phyloP scores from a whole-genome alignment of 2,329 filamentous ascomycete genomes.

The Alternaria triticimaculans region DNA sequence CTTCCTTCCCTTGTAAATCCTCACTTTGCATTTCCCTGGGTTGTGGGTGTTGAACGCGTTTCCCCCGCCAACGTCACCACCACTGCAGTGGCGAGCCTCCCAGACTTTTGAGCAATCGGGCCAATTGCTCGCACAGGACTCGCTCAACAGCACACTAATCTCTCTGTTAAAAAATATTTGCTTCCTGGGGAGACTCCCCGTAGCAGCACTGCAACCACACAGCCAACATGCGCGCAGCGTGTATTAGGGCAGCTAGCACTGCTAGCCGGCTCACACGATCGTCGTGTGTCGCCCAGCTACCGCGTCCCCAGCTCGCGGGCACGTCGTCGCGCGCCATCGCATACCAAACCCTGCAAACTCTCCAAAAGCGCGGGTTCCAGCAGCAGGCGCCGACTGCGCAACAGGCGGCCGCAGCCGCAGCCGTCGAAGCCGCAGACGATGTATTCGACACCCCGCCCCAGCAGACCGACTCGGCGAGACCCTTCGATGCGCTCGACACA shows the following conservation, averaged over 20 bases:
- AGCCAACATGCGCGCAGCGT: slow-evolving; percentile 40
- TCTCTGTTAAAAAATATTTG: background rate
- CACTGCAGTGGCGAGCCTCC: slow-evolving; percentile 1
- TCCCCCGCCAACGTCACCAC: background rate
- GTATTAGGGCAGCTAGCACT: slow-evolving; percentile 41
- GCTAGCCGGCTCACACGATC: slow-evolving; percentile 35
- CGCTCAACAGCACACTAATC: background rate
- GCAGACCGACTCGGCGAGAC: slow-evolving; percentile 22
- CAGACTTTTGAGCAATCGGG: background rate
- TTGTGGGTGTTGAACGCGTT: background rate
- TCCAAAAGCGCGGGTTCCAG: slow-evolving; percentile 33
- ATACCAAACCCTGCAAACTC: slow-evolving; percentile 21
- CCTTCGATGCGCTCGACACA: slow-evolving; percentile 61
- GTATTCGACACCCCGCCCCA: slow-evolving; percentile 37
- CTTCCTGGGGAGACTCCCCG: background rate
- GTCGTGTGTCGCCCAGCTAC: slow-evolving; percentile 26
- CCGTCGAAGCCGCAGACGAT: slow-evolving; percentile 36
- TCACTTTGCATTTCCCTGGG: background rate
- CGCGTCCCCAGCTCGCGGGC: slow-evolving; percentile 27
- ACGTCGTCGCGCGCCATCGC: slow-evolving; percentile 23
- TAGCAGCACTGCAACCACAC: background rate
- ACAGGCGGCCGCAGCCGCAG: slow-evolving; percentile 25
- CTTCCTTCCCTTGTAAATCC: background rate
- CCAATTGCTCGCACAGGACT: slow-evolving; percentile 1
- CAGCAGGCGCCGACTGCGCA: slow-evolving; percentile 24